Conservation (phyloP, 805 yeast genomes). For the Torulaspora microellipsoides region DNA sequence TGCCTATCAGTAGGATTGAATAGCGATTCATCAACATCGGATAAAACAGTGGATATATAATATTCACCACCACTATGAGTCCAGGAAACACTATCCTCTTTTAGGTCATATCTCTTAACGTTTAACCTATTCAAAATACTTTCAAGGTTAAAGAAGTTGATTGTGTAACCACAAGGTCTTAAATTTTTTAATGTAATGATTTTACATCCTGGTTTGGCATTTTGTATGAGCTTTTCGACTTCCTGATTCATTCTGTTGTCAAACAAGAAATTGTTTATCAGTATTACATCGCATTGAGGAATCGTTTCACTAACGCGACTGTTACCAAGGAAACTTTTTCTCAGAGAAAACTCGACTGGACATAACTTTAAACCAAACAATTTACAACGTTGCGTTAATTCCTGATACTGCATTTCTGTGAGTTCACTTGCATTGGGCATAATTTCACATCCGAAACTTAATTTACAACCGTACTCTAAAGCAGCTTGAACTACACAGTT, state of each 20-base stretch:
- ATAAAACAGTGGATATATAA: slow-evolving; percentile 65
- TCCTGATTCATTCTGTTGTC: slow-evolving; percentile 66
- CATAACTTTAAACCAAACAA: slow-evolving; percentile 64
- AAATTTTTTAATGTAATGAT: slow-evolving; percentile 76
- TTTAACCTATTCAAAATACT: slow-evolving; percentile 59
- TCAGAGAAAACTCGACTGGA: slow-evolving; percentile 50
- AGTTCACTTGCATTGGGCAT: slow-evolving; percentile 77
- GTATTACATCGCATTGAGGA: slow-evolving; percentile 61
- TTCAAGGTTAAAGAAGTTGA: slow-evolving; percentile 48
- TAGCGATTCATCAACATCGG: slow-evolving; percentile 34
- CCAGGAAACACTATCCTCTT: slow-evolving; percentile 80
- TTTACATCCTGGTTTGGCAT: slow-evolving; percentile 66
- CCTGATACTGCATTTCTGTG: slow-evolving; percentile 55
- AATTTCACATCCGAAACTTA: slow-evolving; percentile 83
- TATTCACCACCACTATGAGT: slow-evolving; percentile 72
- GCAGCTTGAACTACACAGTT: slow-evolving; percentile 89
- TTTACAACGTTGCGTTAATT: slow-evolving; percentile 52
- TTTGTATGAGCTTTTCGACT: slow-evolving; percentile 60
- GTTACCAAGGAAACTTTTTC: slow-evolving; percentile 70
- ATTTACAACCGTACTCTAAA: slow-evolving; percentile 69
- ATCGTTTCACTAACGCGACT: slow-evolving; percentile 50
- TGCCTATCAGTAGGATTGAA: slow-evolving; percentile 25
- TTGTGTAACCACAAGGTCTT: slow-evolving; percentile 67
- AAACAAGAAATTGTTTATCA: slow-evolving; percentile 81
- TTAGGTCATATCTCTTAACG: slow-evolving; percentile 61